Evolutionary conservation across 2,329 filamentous ascomycete species (phyloP).

Genomic region (Paecilomyces dactylethromorphus): DNA sequence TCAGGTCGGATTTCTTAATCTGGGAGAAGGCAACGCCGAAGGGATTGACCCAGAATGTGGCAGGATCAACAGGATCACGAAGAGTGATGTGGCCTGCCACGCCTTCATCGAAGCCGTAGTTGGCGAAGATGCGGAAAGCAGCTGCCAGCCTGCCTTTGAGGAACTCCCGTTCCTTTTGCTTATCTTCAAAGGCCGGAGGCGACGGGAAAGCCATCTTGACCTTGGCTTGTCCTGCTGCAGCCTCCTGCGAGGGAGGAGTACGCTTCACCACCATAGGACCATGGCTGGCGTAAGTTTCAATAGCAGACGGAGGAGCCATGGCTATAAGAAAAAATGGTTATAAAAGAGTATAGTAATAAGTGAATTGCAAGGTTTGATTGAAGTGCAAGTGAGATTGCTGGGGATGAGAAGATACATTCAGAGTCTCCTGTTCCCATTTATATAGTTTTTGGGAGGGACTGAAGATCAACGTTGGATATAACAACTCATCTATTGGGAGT

Average conservation of each 20-base stretch:
- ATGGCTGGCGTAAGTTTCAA: conserved; percentile 12
- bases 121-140: conserved; percentile 54
- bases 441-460: too few relatives aligned
- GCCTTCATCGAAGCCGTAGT: conserved; percentile 53
- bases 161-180: conserved; percentile 44
- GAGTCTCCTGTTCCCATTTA: background rate
- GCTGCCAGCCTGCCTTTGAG: conserved; percentile 50
- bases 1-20: conserved; percentile 60
- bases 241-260: conserved; percentile 11
- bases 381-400: background rate
- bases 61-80: conserved; percentile 53
- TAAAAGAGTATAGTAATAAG: background rate
- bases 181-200: conserved; percentile 34
- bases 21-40: conserved; percentile 58
- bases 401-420: background rate
- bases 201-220: conserved; percentile 26
- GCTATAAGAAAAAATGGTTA: background rate
- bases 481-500: background rate
- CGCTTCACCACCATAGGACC: conserved; percentile 10
- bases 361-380: background rate
- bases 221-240: conserved; percentile 18
- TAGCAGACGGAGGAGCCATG: conserved; percentile 24
- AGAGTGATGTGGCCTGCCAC: conserved; percentile 60
- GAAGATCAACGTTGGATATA: background rate
- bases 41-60: conserved; percentile 62